These are phyloP conservation scores for Fragaria iinumae DNA, from an alignment of 306 rosid species.

Conservation along the genomic window DNA sequence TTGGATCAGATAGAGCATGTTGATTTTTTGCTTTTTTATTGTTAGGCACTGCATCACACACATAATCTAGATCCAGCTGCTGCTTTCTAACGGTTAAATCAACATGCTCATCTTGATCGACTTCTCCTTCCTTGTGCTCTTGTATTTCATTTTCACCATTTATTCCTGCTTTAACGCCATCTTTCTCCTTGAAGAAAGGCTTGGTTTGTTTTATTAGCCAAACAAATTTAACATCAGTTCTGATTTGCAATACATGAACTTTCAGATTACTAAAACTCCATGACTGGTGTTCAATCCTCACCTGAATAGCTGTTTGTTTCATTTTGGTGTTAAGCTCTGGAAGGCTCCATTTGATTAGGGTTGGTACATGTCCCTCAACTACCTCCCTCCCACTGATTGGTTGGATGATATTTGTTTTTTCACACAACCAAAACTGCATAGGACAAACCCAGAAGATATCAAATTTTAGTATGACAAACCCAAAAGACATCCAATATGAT, in stretches of 20 bases:
- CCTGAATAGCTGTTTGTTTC: not conserved
- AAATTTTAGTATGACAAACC: not conserved
- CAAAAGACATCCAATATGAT: not conserved
- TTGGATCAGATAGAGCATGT: not conserved
- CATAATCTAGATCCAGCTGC: not conserved
- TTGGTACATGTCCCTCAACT: not conserved
- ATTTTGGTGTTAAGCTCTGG: not conserved
- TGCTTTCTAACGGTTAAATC: not conserved
- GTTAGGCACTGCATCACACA: not conserved
- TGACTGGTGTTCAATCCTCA: not conserved
- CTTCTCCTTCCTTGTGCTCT: not conserved
- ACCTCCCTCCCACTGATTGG: slow-evolving; percentile 2
- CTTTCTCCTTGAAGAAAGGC: no score
- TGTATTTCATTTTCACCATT: not conserved
- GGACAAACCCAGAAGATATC: not conserved
- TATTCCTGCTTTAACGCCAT: no score
- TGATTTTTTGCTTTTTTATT: not conserved
- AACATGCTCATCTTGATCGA: not conserved
- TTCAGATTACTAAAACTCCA: not conserved
- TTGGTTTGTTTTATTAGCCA: no score
- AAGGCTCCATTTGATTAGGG: not conserved
- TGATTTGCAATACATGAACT: not conserved
- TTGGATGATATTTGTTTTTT: not conserved
- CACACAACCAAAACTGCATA: not conserved
- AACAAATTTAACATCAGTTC: not conserved